Conservation (phyloP, 2,329 filamentous ascomycete genomes). For the Exophiala oligosperma region DNA sequence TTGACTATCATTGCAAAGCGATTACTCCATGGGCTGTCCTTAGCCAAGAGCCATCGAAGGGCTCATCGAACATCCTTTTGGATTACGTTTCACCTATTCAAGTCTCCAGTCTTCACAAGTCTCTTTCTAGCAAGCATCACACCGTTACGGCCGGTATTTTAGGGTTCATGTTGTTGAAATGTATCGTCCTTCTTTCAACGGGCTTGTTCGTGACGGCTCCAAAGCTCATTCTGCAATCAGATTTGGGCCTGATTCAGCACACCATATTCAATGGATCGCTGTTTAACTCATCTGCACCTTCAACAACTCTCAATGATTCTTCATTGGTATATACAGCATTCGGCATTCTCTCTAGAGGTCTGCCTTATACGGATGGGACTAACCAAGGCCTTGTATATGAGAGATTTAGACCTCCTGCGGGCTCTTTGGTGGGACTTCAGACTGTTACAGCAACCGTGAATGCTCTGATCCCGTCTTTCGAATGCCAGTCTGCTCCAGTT, state of each 20-base stretch:
- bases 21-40: slow-evolving; percentile 33
- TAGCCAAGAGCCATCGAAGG: slow-evolving; percentile 12
- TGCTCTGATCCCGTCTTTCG: slow-evolving; percentile 16
- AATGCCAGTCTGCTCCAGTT: slow-evolving; percentile 17
- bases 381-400: slow-evolving; percentile 10
- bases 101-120: slow-evolving; percentile 27
- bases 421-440: not conserved
- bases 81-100: slow-evolving; percentile 36
- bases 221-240: not conserved
- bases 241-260: not conserved
- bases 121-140: slow-evolving; percentile 31
- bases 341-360: slow-evolving; percentile 7
- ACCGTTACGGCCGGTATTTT: slow-evolving; percentile 28
- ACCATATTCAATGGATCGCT: slow-evolving; percentile 11
- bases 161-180: slow-evolving; percentile 32
- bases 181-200: slow-evolving; percentile 29
- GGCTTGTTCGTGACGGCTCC: slow-evolving; percentile 32
- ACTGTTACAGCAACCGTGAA: slow-evolving; percentile 6
- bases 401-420: not conserved
- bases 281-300: not conserved
- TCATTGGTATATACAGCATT: slow-evolving; percentile 22
- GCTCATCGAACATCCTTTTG: slow-evolving; percentile 29
- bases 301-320: slow-evolving; percentile 6
- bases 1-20: slow-evolving; percentile 33
- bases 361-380: slow-evolving; percentile 8